Base-by-base conservation (phyloP, 306 rosid species). In the Glycine tomentella region DNA sequence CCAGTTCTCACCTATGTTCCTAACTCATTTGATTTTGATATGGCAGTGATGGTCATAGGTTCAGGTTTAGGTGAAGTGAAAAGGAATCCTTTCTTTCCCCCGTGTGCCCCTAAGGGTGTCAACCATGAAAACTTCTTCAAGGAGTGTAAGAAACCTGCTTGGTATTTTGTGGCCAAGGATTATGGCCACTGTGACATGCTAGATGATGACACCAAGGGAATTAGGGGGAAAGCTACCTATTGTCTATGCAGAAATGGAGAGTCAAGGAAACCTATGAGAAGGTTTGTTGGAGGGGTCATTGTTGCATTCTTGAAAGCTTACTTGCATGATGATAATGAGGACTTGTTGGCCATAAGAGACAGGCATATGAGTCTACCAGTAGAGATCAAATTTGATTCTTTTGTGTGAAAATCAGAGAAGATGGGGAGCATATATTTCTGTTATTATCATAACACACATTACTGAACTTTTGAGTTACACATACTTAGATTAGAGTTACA, bases 231-330 rank as follows among this genome's bases (percentile, higher is more conserved):
- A 77, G n/a, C 74, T 17, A 84, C 87, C 0, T 81, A 90, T 53
- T 93, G 89, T 84, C 7, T 89, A 52, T 93, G 99, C 87, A 89
- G 83, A 77, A 91, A 89, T 82, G 97, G 97, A 2, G 82, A 86
- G 55, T 87, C 94, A 7, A 89, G 97, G 73, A 90, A 87, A 50
- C 93, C 93, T n/a, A 95, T 95, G 99, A 91, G 99, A 82, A 88
- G 25, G 65, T 93, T 95, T 87, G 95, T 90, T 80, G 95, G 95
- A 34, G 99, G 99, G 36, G 74, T 75, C 80, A 76, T 87, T 7
- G 91, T 95, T 70, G 97, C 97, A 3, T 95, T 95, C 90, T 52
- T 95, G 87, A 90, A 87, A 75, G 95, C 91, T 80, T 85, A 84
- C 76, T 74, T 91, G 50, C 82, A 62, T 36, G 92, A 82, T 74